These are phyloP conservation scores for Symbiodinium pilosum DNA, from an alignment of 73 alveolate genomes.

Conservation along the genomic window DNA sequence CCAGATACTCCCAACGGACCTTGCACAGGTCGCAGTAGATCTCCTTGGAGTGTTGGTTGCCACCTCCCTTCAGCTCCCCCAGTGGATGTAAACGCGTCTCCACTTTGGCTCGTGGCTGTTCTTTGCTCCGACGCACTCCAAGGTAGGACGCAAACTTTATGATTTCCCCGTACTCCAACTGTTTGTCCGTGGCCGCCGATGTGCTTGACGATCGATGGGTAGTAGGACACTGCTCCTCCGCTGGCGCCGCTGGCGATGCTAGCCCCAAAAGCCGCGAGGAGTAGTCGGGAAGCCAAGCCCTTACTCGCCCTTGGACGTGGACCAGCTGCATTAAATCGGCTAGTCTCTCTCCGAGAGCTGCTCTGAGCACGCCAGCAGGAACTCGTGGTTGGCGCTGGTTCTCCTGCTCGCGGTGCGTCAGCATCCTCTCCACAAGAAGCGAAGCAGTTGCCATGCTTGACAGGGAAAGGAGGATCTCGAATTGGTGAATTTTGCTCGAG, in stretches of 20 bases:
- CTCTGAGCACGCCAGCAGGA: background rate
- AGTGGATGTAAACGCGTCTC: background rate
- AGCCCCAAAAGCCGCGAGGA: background rate
- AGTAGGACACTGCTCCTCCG: background rate
- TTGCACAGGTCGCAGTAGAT: constrained; percentile 16
- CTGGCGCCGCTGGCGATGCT: background rate
- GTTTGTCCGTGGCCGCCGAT: background rate
- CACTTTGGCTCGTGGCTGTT: too few species aligned
- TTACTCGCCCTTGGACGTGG: background rate
- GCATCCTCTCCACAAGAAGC: background rate
- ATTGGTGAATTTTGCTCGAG: background rate
- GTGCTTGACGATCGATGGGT: background rate
- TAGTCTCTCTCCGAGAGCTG: background rate
- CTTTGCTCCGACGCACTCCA: background rate
- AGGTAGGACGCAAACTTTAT: background rate
- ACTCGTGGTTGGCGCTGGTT: background rate
- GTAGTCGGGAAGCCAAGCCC: background rate
- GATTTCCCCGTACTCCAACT: background rate
- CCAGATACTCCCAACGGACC: background rate
- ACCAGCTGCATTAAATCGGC: background rate
- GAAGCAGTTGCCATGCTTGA: background rate
- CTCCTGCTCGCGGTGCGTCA: background rate
- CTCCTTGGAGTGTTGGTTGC: background rate
- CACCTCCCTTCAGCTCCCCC: background rate
- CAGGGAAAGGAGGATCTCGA: background rate